Conservation (phyloP, 139 green algal species). For the Yamagishiella unicocca region DNA sequence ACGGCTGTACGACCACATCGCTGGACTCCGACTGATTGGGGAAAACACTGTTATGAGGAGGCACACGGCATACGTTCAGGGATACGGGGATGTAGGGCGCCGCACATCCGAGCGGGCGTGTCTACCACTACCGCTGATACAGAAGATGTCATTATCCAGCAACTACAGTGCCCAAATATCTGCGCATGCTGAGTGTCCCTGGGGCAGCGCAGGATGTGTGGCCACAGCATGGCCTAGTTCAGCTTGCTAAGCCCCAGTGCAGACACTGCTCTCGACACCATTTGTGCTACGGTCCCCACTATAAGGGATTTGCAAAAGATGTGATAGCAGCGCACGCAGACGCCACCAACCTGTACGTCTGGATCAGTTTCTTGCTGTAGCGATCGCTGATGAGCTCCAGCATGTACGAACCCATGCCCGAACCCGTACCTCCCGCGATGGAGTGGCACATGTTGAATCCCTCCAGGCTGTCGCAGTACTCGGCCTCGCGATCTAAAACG, state of each 20-base stretch:
- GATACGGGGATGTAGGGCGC: too few species aligned
- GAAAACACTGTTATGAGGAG: slow-evolving; percentile 95
- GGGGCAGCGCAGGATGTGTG: too few species aligned
- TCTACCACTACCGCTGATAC: too few species aligned
- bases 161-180: too few species aligned
- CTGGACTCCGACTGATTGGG: slow-evolving; percentile 96
- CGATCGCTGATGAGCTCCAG: slow-evolving; percentile 96
- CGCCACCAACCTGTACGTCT: slow-evolving; percentile 86
- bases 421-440: slow-evolving; percentile 97
- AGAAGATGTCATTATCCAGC: too few species aligned
- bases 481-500: slow-evolving; percentile 93
- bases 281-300: too few species aligned
- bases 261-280: too few species aligned
- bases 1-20: slow-evolving; percentile 99
- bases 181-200: too few species aligned
- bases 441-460: slow-evolving; percentile 98
- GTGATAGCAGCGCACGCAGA: background rate
- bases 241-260: too few species aligned
- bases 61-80: background rate
- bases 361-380: slow-evolving; percentile 94
- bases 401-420: slow-evolving; percentile 97
- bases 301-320: background rate
- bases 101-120: too few species aligned
- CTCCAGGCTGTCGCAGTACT: slow-evolving; percentile 97
- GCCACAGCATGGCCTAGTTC: too few species aligned